Evolutionary conservation across 495 filamentous ascomycete species (phyloP).

Genomic region (Penicillium coffeae): DNA sequence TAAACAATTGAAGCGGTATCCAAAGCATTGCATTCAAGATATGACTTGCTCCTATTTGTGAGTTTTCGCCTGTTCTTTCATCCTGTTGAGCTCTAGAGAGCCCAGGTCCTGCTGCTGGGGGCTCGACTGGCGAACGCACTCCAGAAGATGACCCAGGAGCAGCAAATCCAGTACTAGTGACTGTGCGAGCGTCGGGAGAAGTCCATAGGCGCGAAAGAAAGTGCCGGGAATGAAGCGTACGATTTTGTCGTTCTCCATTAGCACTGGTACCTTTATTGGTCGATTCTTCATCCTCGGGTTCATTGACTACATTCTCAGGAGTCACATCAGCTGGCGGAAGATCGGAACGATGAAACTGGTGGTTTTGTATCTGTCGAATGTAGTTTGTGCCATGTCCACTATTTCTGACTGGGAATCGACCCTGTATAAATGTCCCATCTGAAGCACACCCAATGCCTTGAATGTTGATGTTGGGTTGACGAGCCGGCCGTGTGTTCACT

Average conservation of each 20-base stretch:
- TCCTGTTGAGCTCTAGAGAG: neutral
- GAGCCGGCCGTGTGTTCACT: neutral
- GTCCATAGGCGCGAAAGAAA: neutral
- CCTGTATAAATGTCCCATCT: slow-evolving; percentile 37
- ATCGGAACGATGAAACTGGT: slow-evolving; percentile 32
- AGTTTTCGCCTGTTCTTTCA: neutral
- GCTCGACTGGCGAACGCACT: neutral
- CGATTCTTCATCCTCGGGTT: too few species aligned
- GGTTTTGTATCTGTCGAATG: slow-evolving; percentile 25
- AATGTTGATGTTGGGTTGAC: slow-evolving; percentile 1
- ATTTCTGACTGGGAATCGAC: slow-evolving; percentile 34
- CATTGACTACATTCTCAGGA: neutral
- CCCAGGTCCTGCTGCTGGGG: neutral
- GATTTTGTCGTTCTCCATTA: neutral
- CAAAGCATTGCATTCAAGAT: neutral
- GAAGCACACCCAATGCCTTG: slow-evolving; percentile 28
- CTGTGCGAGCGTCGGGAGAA: neutral
- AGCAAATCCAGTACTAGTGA: neutral
- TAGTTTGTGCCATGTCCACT: slow-evolving; percentile 36
- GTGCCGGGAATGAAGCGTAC: neutral
- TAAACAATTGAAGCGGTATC: neutral
- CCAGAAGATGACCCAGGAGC: neutral
- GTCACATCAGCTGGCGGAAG: slow-evolving; percentile 8
- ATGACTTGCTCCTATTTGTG: neutral
- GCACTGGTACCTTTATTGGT: neutral